Evolutionary conservation across 2,329 filamentous ascomycete genomes (phyloP).

Genomic region (Pseudogymnoascus sp.): DNA sequence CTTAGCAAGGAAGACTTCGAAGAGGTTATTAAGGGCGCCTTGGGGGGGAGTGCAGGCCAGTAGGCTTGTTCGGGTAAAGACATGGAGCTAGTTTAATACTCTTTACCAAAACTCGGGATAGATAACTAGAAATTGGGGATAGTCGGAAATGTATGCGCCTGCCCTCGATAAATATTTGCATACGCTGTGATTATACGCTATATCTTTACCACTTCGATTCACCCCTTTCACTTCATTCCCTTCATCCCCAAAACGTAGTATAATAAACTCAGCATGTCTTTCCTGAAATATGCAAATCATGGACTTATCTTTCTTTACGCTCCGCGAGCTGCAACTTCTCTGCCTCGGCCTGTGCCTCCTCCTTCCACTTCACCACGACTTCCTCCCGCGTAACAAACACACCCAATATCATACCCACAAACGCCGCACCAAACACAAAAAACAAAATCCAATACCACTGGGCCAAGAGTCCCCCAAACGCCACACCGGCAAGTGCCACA

Average conservation of each 20-base stretch:
- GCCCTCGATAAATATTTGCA: too few species aligned
- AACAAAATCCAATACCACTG: not conserved
- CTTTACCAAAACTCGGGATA: not conserved
- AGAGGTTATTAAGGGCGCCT: slow-evolving; percentile 20
- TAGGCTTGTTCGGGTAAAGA: not conserved
- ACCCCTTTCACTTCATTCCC: too few species aligned
- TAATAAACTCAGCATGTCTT: not conserved
- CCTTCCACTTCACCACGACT: not conserved
- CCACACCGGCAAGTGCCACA: not conserved
- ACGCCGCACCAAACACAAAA: not conserved
- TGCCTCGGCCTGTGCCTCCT: not conserved
- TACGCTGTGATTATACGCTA: too few species aligned
- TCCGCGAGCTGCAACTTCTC: not conserved
- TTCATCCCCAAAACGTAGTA: too few species aligned
- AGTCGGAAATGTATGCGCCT: too few species aligned
- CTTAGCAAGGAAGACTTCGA: slow-evolving; percentile 35
- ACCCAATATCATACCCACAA: not conserved
- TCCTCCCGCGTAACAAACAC: not conserved
- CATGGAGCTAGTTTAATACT: not conserved
- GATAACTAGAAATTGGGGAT: not conserved
- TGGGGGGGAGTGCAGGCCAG: not conserved
- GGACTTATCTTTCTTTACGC: not conserved
- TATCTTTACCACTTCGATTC: too few species aligned
- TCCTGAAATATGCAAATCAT: too few species aligned
- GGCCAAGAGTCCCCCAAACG: not conserved